Base-by-base conservation (phyloP, 2,329 filamentous ascomycete species). In the Arthrobotrys pseudoclavata region DNA sequence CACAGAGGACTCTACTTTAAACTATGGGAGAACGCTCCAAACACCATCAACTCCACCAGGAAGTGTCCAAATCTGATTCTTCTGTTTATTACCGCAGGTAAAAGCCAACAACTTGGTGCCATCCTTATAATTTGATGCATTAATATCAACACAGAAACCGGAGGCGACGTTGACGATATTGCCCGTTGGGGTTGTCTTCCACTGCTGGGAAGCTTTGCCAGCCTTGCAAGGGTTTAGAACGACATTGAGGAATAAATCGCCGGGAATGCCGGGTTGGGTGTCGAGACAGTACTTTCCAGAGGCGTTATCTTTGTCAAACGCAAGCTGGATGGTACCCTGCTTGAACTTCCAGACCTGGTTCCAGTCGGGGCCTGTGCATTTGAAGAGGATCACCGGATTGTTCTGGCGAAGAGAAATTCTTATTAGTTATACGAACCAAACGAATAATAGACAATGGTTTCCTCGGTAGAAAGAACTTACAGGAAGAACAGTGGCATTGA, bases 321-420 rank as follows among this genome's bases (percentile, higher is more conserved):
- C 75, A 2, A 79, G 24, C n/a, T 79, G 69, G n/a, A 79, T 79
- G 6, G 62, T 60, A n/a, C 57, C 69, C 0, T 79, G 37, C 31
- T 66, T 74, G 45, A 79, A 79, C 24, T 79, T 79, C 75, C 75
- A 79, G 12, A 79, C 64, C 50, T 79, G 75, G 29, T 79, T 79
- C 75, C 75, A 79, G n/a, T 34, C 55, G 6, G 75, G 53, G 9
- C 61, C 69, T 18, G 55, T 60, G 29, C 75, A 79, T n/a, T 60
- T 74, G 40, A 63, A 79, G 0, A 79, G 47, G 40, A 79, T 74
- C 4, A 74, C 61, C 3, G 69, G 69, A 26, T 74, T 79, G 40
- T 74, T 62, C 74, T 78, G 13, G 1, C 12, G 2, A 15, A 24
- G n/a, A 12, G 6, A 24, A 57, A 20, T 37, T 1, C 10, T 26